These are phyloP conservation scores for Chaetomium cochliodes DNA, from an alignment of 495 filamentous ascomycete genomes.

Conservation along the genomic window DNA sequence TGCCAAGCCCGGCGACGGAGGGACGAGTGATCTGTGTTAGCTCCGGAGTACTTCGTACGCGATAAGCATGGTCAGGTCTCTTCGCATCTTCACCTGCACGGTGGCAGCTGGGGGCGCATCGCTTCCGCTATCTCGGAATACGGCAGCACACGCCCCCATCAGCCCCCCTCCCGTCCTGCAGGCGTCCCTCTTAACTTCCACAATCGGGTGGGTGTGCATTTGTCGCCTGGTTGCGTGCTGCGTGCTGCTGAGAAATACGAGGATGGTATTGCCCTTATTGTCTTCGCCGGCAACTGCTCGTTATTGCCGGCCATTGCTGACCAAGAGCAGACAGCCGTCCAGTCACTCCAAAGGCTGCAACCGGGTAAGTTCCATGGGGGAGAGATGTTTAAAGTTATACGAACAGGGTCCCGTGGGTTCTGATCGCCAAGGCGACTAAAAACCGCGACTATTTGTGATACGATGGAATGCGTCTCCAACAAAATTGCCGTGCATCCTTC, in stretches of 20 bases:
- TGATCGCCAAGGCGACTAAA: not conserved
- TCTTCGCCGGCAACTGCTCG: not conserved
- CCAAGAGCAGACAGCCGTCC: not conserved
- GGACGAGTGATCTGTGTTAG: not conserved
- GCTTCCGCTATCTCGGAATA: slow-evolving; percentile 11
- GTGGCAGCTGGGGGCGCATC: not conserved
- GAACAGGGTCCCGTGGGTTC: not conserved
- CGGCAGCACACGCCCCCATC: not conserved
- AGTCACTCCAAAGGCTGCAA: not conserved
- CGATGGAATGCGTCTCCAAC: not conserved
- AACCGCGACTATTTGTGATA: not conserved
- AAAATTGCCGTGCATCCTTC: no score
- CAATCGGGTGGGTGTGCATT: not conserved
- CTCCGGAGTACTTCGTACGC: no score
- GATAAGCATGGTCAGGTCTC: not conserved
- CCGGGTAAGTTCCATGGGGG: not conserved
- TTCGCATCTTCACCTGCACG: not conserved
- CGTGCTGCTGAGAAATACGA: not conserved
- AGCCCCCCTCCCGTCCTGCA: not conserved
- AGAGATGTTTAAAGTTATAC: not conserved
- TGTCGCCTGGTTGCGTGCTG: not conserved
- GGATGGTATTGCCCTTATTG: not conserved
- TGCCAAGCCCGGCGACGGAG: not conserved
- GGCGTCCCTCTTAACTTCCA: slow-evolving; percentile 2
- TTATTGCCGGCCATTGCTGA: not conserved